Conservation (phyloP, 2,329 filamentous ascomycete genomes). For the Setomelanomma holmii region DNA sequence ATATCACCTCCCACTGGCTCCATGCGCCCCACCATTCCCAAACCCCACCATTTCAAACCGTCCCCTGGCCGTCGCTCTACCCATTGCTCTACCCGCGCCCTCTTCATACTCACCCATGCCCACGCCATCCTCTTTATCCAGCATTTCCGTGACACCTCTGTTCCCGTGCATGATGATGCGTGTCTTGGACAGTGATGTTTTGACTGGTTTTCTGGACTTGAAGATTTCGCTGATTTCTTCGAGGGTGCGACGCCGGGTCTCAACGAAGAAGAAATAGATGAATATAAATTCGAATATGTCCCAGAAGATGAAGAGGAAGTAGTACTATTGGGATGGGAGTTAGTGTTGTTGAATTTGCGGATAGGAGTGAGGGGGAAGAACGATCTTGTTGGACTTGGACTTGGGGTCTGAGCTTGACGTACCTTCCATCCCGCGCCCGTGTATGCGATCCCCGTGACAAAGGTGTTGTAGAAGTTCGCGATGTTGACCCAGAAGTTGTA, state of each 20-base stretch:
- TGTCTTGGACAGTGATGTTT: constrained; percentile 40
- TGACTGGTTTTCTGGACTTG: constrained; percentile 49
- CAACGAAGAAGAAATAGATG: constrained; percentile 48
- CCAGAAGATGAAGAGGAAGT: constrained; percentile 52
- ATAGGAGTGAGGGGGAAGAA: not conserved
- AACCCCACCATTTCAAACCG: constrained; percentile 16
- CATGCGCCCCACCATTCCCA: constrained; percentile 12
- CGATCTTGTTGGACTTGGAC: too few relatives aligned
- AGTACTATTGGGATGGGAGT: constrained; percentile 36
- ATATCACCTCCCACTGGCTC: too few relatives aligned
- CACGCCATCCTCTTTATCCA: constrained; percentile 35
- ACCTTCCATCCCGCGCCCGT: constrained; percentile 48
- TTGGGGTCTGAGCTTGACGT: too few relatives aligned
- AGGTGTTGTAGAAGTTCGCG: constrained; percentile 55
- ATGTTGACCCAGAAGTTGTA: constrained; percentile 57
- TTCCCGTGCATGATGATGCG: constrained; percentile 39
- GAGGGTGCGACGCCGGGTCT: constrained; percentile 50
- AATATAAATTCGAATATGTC: constrained; percentile 52
- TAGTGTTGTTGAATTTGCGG: constrained; percentile 8
- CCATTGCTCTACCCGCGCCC: not conserved
- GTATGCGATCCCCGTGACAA: constrained; percentile 53
- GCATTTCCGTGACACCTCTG: constrained; percentile 38
- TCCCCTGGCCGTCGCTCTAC: constrained; percentile 12
- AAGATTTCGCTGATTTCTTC: constrained; percentile 57
- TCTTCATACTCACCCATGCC: constrained; percentile 1